These are phyloP conservation scores for Avicennia marina DNA, from an alignment of 257 asterid species.

Conservation along the genomic window DNA sequence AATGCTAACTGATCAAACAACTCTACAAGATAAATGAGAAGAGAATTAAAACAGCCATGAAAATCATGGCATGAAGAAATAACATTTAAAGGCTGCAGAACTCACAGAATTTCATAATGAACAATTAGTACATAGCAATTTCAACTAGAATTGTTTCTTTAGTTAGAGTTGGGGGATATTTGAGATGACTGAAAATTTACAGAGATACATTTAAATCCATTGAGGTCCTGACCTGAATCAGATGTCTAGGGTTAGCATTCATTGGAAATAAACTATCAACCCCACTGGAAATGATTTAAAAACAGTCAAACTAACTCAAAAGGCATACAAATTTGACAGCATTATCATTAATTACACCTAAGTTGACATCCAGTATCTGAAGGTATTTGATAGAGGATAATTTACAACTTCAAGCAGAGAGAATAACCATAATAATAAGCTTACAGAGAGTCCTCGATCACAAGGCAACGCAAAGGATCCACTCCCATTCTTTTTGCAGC, in stretches of 20 bases:
- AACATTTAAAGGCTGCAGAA: background rate
- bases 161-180: background rate
- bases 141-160: background rate
- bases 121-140: background rate
- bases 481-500: conserved; percentile 81
- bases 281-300: background rate
- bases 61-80: background rate
- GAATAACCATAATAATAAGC: conserved; percentile 16
- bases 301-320: no score
- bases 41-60: background rate
- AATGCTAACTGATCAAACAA: background rate
- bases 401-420: background rate
- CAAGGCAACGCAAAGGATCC: conserved; percentile 64
- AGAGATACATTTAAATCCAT: background rate
- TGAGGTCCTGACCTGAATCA: background rate
- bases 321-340: background rate
- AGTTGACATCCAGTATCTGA: background rate
- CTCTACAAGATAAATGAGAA: background rate
- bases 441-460: conserved; percentile 87
- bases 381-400: background rate
- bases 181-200: background rate
- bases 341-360: background rate
- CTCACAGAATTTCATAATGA: background rate
- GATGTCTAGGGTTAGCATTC: background rate
- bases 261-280: background rate